Base-by-base conservation (phyloP, 805 yeast species). In the Tetrapisispora iriomotensis region DNA sequence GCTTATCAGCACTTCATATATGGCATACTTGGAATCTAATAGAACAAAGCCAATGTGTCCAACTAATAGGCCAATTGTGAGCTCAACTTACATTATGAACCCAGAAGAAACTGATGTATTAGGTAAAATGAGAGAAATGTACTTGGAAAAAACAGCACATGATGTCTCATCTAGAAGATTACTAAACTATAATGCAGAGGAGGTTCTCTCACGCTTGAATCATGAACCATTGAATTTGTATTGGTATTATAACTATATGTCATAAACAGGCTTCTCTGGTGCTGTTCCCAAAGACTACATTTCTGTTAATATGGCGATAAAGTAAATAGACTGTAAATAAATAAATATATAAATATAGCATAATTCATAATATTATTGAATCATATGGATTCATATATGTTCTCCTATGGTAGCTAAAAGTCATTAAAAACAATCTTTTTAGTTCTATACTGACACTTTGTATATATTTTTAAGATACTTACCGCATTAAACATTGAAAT, bases 1-100 rank as follows among this genome's bases (percentile, higher is more conserved):
- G 12, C 37, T 48, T 3, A 52, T 57, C n/a, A 39, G 42, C 6
- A 22, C 33, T 4, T 43, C 46, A 2, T 48, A 61, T 26, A 56
- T 60, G 31, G 67, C 64, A 50, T 58, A 65, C 30, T 53, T 65
- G 2, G 61, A 61, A 30, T 50, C 67, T 0, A 59, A 62, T 3
- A 70, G 47, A 2, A 28, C 46, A 39, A 25, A 34, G 22, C 18
- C 46, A 14, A 17, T 48, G 4, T 50, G 57, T 39, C 60, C 61
- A 8, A 49, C 33, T 20, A 47, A 47, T 18, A 46, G 60, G 20
- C 53, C 54, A 3, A 28, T 60, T 3, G 41, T 60, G 8, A 49
- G 56, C 22, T 47, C 54, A 2, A 51, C 59, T 1, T 60, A 60
- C 36, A 46, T 49, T 8, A 49, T 60, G 54, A 41, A 40, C 3